Conservation (phyloP, 768 basidiomycete species). For the Leccinum fibrillosum region DNA sequence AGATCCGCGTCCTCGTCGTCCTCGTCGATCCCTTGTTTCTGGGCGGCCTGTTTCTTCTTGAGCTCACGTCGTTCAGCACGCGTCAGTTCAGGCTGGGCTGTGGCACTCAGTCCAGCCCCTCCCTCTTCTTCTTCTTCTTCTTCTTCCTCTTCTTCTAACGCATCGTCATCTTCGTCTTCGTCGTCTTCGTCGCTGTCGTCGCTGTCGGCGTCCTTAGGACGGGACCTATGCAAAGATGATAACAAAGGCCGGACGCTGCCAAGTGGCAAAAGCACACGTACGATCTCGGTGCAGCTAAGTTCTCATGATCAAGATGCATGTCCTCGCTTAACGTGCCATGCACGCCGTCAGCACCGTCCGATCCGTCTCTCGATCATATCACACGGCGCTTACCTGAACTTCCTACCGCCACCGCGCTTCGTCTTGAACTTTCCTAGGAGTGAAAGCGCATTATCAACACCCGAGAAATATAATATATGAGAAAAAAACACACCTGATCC, state of each 20-base stretch:
- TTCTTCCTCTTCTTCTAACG: constrained; percentile 41
- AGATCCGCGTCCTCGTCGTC: constrained; percentile 67
- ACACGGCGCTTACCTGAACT: constrained; percentile 57
- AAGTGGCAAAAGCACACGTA: constrained; percentile 26
- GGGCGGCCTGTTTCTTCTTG: constrained; percentile 74
- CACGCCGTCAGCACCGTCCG: constrained; percentile 8
- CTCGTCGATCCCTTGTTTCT: constrained; percentile 39
- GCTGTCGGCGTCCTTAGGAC: constrained; percentile 26
- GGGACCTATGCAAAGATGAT: constrained; percentile 10
- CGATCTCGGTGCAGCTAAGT: constrained; percentile 51
- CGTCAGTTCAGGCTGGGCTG: constrained; percentile 52
- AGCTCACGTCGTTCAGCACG: constrained; percentile 72
- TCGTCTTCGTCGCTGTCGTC: constrained; percentile 42
- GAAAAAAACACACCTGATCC: constrained; percentile 21
- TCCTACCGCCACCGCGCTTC: constrained; percentile 85
- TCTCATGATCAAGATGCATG: constrained; percentile 55
- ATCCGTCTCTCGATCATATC: constrained; percentile 5
- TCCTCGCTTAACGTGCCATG: constrained; percentile 43
- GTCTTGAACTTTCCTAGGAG: constrained; percentile 74
- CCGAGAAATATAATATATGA: background rate
- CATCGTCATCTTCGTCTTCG: constrained; percentile 39
- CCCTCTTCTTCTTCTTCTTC: constrained; percentile 39
- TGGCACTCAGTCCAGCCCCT: constrained; percentile 27
- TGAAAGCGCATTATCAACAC: background rate
- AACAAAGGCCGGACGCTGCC: constrained; percentile 13